These are phyloP conservation scores for Cystobasidium slooffiae DNA, from an alignment of 1,284 basidiomycete genomes.

Conservation along the genomic window DNA sequence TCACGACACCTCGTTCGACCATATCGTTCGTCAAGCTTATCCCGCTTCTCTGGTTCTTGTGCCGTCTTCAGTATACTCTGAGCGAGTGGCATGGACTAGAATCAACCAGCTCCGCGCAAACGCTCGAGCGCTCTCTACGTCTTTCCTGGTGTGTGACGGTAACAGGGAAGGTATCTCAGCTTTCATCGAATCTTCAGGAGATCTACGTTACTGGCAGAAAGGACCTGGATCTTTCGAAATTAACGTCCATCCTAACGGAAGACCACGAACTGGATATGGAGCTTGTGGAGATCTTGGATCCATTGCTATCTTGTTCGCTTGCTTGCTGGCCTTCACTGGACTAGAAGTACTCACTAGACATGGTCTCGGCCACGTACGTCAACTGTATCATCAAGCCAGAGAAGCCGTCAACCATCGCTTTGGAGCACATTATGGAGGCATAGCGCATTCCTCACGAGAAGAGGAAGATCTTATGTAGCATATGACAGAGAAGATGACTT, in stretches of 20 bases:
- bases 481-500: background rate
- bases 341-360: background rate
- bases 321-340: background rate
- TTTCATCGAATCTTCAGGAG: conserved; percentile 27
- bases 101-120: conserved; percentile 17
- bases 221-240: conserved; percentile 34
- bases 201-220: conserved; percentile 31
- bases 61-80: conserved; percentile 38
- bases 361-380: background rate
- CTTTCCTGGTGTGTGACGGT: conserved; percentile 26
- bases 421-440: background rate
- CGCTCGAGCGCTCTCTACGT: conserved; percentile 13
- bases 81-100: conserved; percentile 27
- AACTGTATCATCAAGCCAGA: background rate
- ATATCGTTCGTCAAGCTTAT: conserved; percentile 29
- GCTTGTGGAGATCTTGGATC: conserved; percentile 8
- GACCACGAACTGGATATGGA: background rate
- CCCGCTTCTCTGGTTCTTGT: conserved; percentile 20
- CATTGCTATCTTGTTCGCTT: conserved; percentile 13
- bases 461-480: conserved; percentile 4
- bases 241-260: background rate
- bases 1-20: conserved; percentile 35
- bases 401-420: conserved; percentile 7
- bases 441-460: background rate
- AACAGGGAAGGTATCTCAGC: conserved; percentile 28